A percentile compares a stretch with the other conserved stretches of the same genome.
Evolutionary conservation across 2,329 filamentous ascomycete genomes (phyloP).

Genomic region (Botrytis porri): DNA sequence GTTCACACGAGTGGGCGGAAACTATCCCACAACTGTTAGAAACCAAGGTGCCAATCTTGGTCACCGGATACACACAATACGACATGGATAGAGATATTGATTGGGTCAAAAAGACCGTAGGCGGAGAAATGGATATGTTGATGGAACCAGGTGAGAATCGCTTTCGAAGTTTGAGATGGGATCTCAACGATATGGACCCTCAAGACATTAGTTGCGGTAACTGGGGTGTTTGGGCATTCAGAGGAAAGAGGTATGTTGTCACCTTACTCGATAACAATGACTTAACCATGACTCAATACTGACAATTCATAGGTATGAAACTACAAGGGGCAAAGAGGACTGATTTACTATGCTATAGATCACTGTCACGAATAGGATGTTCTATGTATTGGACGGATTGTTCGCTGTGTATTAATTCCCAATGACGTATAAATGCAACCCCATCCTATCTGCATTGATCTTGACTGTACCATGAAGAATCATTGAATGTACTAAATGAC

Average conservation of each 20-base stretch:
- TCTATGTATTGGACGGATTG: not conserved
- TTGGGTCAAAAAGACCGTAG: slow-evolving; percentile 81
- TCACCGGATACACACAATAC: slow-evolving; percentile 92
- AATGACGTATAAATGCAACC: not conserved
- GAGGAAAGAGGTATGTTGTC: slow-evolving; percentile 79
- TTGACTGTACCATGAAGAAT: not conserved
- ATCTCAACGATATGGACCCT: slow-evolving; percentile 91
- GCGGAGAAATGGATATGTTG: slow-evolving; percentile 87
- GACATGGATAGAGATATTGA: slow-evolving; percentile 92
- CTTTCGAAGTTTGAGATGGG: slow-evolving; percentile 94
- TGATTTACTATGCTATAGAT: not conserved
- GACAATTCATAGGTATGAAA: slow-evolving; percentile 36
- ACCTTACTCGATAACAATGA: not conserved
- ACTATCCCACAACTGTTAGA: slow-evolving; percentile 87
- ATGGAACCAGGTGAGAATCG: slow-evolving; percentile 90
- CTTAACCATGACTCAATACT: slow-evolving; percentile 2
- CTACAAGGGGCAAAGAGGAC: slow-evolving; percentile 32
- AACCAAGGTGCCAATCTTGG: slow-evolving; percentile 92
- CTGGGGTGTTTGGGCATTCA: slow-evolving; percentile 95
- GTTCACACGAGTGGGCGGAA: slow-evolving; percentile 88
- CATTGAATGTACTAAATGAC: not conserved
- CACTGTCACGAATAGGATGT: not conserved
- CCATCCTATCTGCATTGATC: not conserved
- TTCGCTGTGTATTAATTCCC: slow-evolving; percentile 3
- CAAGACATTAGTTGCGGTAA: slow-evolving; percentile 94